These are phyloP conservation scores for Pseudoscleropodium purum DNA, from an alignment of 225 moss, liverwort and hornwort species.

Conservation along the genomic window DNA sequence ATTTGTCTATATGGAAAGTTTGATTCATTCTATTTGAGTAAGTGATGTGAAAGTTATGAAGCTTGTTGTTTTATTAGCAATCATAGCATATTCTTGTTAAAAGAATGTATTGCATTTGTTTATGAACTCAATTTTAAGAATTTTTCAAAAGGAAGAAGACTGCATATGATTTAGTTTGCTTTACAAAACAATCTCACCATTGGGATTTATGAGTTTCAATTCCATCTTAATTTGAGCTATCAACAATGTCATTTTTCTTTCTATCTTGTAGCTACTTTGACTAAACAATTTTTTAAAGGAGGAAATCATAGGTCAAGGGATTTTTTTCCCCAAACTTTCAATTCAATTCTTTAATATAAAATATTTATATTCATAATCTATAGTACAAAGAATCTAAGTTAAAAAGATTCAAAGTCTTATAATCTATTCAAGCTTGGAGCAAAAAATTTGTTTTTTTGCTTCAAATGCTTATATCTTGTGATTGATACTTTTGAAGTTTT, in stretches of 20 bases:
- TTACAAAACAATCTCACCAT: neutral
- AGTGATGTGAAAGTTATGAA: neutral
- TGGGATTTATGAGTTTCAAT: neutral
- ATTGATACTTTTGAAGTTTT: accelerated
- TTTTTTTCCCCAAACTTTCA: neutral
- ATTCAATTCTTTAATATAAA: neutral
- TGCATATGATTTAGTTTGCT: neutral
- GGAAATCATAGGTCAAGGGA: neutral
- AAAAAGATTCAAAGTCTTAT: neutral
- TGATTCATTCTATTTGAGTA: neutral
- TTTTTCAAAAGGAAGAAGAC: neutral
- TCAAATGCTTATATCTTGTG: neutral
- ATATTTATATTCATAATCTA: neutral
- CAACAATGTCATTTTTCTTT: neutral
- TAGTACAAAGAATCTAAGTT: neutral
- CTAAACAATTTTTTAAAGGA: neutral
- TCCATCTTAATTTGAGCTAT: neutral
- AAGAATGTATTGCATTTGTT: neutral
- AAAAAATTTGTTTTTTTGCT: neutral
- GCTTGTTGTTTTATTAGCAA: accelerated
- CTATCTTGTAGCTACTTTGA: neutral
- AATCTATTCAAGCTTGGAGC: too few relatives aligned
- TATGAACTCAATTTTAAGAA: neutral
- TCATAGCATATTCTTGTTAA: neutral
- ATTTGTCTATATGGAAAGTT: neutral